Percentiles rank a stretch among this genome's conserved stretches.
phyloP scores from a whole-genome alignment of 2,329 filamentous ascomycete species.

The Emergomyces pasteurianus region DNA sequence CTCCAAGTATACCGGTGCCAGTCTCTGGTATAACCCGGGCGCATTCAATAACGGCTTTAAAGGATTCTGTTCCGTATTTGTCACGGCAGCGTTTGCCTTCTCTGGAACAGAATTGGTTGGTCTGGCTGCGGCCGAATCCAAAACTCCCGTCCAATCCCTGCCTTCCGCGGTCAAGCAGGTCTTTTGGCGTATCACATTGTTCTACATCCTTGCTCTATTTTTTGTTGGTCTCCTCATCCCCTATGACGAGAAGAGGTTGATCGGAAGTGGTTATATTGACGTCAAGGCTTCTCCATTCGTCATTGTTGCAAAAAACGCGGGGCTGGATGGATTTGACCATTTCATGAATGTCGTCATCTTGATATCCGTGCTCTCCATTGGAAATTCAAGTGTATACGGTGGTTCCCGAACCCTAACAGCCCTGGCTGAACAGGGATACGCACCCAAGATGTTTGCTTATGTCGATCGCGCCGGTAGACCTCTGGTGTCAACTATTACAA shows the following conservation, averaged over 20 bases:
- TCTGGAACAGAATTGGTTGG: conserved; percentile 44
- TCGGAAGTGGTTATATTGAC: conserved; percentile 28
- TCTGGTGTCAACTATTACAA: conserved; percentile 29
- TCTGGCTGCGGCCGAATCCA: conserved; percentile 42
- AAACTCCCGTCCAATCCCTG: conserved; percentile 39
- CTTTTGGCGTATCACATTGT: conserved; percentile 41
- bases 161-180: conserved; percentile 39
- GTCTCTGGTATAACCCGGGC: conserved; percentile 33
- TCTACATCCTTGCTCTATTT: conserved; percentile 37
- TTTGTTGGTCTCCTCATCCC: conserved; percentile 37
- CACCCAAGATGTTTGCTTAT: conserved; percentile 33
- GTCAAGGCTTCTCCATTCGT: conserved; percentile 52
- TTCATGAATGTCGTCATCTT: conserved; percentile 59
- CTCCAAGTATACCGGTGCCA: conserved; percentile 18
- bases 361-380: conserved; percentile 48
- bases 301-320: conserved; percentile 50
- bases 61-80: conserved; percentile 46
- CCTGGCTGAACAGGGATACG: conserved; percentile 36
- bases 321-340: conserved; percentile 47
- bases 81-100: conserved; percentile 47
- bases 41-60: conserved; percentile 38
- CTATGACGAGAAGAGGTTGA: conserved; percentile 27
- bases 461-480: conserved; percentile 37
- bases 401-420: conserved; percentile 47
- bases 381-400: conserved; percentile 47